Conservation (phyloP, 257 asterid species). For the Solanum bulbocastanum region DNA sequence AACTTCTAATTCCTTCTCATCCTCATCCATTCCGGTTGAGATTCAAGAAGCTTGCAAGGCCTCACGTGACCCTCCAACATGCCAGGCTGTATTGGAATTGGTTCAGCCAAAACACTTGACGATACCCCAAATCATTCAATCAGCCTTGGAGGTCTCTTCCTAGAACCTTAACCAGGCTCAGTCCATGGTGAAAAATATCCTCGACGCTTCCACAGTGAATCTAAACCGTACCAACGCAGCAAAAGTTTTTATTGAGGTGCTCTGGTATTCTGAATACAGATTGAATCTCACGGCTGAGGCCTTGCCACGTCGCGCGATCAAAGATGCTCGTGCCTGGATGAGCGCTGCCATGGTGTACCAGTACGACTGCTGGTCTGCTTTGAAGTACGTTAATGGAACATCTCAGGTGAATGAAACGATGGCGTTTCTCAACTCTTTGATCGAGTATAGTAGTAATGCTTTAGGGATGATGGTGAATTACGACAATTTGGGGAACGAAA, state of each 20-base stretch:
- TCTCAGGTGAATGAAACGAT: conserved; percentile 16
- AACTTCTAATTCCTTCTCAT: background rate
- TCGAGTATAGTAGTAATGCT: conserved; percentile 24
- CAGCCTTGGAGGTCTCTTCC: conserved; percentile 24
- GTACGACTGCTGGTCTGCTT: conserved; percentile 51
- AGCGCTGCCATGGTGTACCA: conserved; percentile 44
- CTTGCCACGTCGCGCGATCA: conserved; percentile 9
- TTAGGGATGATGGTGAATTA: conserved; percentile 41
- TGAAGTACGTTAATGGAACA: conserved; percentile 41
- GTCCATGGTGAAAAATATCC: conserved; percentile 26
- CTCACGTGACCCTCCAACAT: conserved; percentile 34
- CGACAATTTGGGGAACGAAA: conserved; percentile 31
- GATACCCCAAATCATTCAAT: conserved; percentile 21
- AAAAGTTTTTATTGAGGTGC: conserved; percentile 23
- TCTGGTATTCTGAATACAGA: conserved; percentile 18
- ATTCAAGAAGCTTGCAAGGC: conserved; percentile 42
- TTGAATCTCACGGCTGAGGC: conserved; percentile 7
- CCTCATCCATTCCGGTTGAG: background rate
- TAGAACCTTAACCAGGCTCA: conserved; percentile 19
- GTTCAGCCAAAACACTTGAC: conserved; percentile 12
- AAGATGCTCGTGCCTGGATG: conserved; percentile 69
- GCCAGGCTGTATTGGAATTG: conserved; percentile 15
- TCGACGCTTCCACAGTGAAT: conserved; percentile 17
- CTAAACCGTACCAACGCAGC: conserved; percentile 36
- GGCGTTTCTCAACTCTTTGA: conserved; percentile 27